A percentile compares a stretch with the other conserved stretches of the same genome.
These are phyloP conservation scores for Citrus australasica DNA, from an alignment of 345 rosid species.

Conservation along the genomic window DNA sequence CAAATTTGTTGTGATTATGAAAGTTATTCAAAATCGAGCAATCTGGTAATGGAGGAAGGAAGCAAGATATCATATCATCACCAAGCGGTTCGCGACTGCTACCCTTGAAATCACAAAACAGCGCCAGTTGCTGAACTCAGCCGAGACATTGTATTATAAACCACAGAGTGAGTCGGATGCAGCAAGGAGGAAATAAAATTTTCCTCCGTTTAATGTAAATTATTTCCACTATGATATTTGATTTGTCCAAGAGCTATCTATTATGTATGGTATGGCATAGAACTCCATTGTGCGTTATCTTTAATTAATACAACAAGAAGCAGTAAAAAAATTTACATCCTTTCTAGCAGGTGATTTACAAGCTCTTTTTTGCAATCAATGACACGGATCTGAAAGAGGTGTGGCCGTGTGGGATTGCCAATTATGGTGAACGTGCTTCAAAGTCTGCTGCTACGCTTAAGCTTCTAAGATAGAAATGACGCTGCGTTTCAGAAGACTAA, in stretches of 20 bases:
- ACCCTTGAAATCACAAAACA: too few relatives aligned
- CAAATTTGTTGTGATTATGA: too few relatives aligned
- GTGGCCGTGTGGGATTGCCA: neutral
- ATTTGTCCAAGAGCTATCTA: neutral
- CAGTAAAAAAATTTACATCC: neutral
- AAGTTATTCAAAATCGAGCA: too few relatives aligned
- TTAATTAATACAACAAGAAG: neutral
- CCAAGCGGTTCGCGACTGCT: too few relatives aligned
- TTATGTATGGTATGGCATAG: neutral
- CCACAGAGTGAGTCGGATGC: too few relatives aligned
- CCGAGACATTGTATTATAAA: too few relatives aligned
- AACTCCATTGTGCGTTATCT: neutral
- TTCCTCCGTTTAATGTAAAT: too few relatives aligned
- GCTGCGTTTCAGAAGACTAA: conserved; percentile 33
- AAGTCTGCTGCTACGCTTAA: neutral
- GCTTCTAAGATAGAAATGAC: conserved; percentile 30
- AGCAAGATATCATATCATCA: too few relatives aligned
- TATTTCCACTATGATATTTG: neutral
- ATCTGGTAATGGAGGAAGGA: too few relatives aligned
- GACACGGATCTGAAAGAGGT: neutral
- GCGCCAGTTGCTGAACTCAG: too few relatives aligned
- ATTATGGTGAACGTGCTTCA: neutral
- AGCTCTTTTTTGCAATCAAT: neutral
- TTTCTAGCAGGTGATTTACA: conserved; percentile 16
- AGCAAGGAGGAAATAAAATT: too few relatives aligned